Evolutionary conservation across 2,329 filamentous ascomycete genomes (phyloP).

Genomic region (Raffaelea arxii): DNA sequence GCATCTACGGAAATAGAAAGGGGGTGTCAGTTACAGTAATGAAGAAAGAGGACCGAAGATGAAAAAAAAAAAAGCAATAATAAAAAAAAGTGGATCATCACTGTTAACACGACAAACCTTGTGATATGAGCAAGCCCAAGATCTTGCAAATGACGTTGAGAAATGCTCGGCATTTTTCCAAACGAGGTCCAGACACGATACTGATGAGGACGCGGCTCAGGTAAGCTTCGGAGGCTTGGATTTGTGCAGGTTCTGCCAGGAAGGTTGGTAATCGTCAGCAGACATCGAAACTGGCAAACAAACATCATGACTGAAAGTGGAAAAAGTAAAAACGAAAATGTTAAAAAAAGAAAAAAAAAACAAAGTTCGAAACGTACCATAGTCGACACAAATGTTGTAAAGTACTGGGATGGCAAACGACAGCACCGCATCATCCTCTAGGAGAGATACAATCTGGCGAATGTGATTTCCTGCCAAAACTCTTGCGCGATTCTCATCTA

Average conservation of each 20-base stretch:
- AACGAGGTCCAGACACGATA: conserved; percentile 35
- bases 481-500: conserved; percentile 49
- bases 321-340: background rate
- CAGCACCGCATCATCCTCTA: conserved; percentile 37
- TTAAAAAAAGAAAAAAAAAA: background rate
- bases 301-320: no score
- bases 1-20: conserved; percentile 22
- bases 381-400: conserved; percentile 54
- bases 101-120: conserved; percentile 36
- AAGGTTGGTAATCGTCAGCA: no score
- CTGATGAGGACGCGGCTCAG: conserved; percentile 39
- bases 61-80: background rate
- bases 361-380: conserved; percentile 33
- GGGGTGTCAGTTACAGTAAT: no score
- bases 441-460: conserved; percentile 34
- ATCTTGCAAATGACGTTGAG: conserved; percentile 47
- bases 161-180: conserved; percentile 30
- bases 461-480: conserved; percentile 41
- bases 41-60: background rate
- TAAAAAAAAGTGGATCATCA: background rate
- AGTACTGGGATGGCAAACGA: conserved; percentile 48
- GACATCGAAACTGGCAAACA: no score
- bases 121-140: conserved; percentile 40
- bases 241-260: conserved; percentile 44
- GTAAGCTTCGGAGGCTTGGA: conserved; percentile 40